A percentile compares a stretch with the other conserved stretches of the same genome.
These are phyloP conservation scores for Wickerhamiella azyma DNA, from an alignment of 805 yeast genomes.

Conservation along the genomic window DNA sequence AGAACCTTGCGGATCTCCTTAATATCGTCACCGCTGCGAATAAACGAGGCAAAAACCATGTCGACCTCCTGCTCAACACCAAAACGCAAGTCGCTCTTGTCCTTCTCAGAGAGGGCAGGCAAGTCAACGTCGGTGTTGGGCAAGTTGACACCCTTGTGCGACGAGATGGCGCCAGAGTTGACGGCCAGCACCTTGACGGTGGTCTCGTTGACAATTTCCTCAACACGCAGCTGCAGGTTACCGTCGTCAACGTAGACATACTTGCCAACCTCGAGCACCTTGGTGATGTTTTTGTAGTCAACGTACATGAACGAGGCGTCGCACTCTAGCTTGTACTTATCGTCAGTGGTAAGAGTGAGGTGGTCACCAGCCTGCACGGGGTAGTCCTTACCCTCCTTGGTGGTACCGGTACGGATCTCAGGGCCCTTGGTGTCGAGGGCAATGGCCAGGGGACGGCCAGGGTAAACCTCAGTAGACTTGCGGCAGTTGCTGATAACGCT, in stretches of 20 bases:
- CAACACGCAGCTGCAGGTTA: conserved; percentile 86
- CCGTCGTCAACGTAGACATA: conserved; percentile 96
- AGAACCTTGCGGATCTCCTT: conserved; percentile 80
- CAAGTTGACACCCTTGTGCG: conserved; percentile 98
- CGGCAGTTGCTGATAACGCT: conserved; percentile 92
- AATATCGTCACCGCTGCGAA: conserved; percentile 88
- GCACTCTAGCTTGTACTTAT: conserved; percentile 51
- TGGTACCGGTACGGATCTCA: conserved; percentile 97
- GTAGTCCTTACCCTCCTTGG: conserved; percentile 63
- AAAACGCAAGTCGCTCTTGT: conserved; percentile 76
- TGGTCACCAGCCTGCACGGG: conserved; percentile 77
- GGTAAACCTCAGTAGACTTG: conserved; percentile 76
- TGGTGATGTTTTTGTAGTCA: conserved; percentile 93
- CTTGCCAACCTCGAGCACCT: conserved; percentile 77
- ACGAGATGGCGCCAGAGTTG: conserved; percentile 89
- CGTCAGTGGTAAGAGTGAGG: conserved; percentile 89
- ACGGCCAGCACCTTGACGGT: conserved; percentile 79
- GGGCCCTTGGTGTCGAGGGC: conserved; percentile 99
- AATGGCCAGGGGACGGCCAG: conserved; percentile 95
- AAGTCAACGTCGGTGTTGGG: conserved; percentile 98
- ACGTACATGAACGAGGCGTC: conserved; percentile 75
- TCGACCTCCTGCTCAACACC: conserved; percentile 97
- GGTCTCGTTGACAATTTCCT: conserved; percentile 63
- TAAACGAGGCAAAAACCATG: conserved; percentile 97
- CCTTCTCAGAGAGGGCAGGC: conserved; percentile 96